Conservation (phyloP, 202 grass and related monocot genomes). For the Elaeis oleifera region DNA sequence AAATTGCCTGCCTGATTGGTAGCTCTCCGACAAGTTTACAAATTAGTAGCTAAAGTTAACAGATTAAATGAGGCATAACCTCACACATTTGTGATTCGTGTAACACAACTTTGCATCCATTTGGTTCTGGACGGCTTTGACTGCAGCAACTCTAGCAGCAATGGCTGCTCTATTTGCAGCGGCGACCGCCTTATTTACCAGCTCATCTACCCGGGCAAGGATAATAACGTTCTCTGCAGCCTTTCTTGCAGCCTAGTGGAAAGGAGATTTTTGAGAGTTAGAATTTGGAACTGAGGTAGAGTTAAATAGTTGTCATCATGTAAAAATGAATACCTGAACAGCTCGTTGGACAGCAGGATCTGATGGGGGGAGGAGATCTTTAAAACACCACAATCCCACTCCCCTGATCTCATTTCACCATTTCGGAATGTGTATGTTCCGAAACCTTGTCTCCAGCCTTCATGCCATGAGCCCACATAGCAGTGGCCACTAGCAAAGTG, state of each 20-base stretch:
- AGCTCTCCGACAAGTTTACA: not conserved
- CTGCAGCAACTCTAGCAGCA: constrained; percentile 5
- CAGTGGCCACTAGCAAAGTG: constrained; percentile 14
- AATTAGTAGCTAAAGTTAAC: not conserved
- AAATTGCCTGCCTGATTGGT: not conserved
- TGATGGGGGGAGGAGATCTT: not conserved
- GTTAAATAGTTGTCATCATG: not conserved
- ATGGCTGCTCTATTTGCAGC: constrained; percentile 16
- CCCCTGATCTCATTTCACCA: constrained; percentile 8
- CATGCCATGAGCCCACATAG: constrained; percentile 19
- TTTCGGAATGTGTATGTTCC: constrained; percentile 9
- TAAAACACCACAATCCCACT: constrained; percentile 10
- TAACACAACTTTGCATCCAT: not conserved
- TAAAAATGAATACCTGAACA: constrained; percentile 1
- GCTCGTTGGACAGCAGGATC: constrained; percentile 1
- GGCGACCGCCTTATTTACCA: constrained; percentile 1
- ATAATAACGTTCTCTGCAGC: not conserved
- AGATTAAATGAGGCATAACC: not conserved
- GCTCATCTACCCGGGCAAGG: not conserved
- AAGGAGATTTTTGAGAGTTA: not conserved
- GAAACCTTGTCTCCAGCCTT: constrained; percentile 17
- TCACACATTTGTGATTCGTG: not conserved
- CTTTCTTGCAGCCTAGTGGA: constrained; percentile 6
- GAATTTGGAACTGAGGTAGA: too few relatives aligned
- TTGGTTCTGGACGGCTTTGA: constrained; percentile 13